phyloP scores from a whole-genome alignment of 305 asterid genomes.

The Fraxinus platypoda region DNA sequence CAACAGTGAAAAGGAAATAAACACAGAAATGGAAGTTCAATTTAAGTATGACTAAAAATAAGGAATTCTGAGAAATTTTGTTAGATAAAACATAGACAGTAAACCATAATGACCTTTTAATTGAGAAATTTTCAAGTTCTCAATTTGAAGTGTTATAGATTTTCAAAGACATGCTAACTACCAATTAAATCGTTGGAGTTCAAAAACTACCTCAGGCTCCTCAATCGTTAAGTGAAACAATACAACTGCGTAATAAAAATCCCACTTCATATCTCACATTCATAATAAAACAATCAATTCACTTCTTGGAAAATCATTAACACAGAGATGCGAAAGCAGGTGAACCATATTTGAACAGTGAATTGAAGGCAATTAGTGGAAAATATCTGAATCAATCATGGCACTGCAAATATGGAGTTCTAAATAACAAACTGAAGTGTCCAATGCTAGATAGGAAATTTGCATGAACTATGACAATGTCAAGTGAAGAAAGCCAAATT shows the following conservation, averaged over 20 bases:
- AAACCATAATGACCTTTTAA: not conserved
- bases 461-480: slow-evolving; percentile 17
- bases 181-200: slow-evolving; percentile 7
- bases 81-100: not conserved
- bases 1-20: not conserved
- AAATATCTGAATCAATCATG: slow-evolving; percentile 10
- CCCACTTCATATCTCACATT: slow-evolving; percentile 2
- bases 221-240: not conserved
- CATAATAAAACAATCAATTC: not conserved
- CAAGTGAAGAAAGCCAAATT: slow-evolving; percentile 13
- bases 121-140: slow-evolving; percentile 1
- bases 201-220: slow-evolving; percentile 4
- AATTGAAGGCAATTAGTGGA: slow-evolving; percentile 10
- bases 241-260: not conserved
- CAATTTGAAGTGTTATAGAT: not conserved
- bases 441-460: slow-evolving; percentile 9
- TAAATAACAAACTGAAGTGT: slow-evolving; percentile 1
- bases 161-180: slow-evolving; percentile 4
- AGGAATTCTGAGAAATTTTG: not conserved
- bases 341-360: not conserved
- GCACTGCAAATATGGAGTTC: slow-evolving; percentile 6
- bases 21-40: slow-evolving; percentile 12
- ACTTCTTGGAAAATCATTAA: not conserved
- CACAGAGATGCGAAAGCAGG: slow-evolving; percentile 1
- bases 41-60: not conserved